Evolutionary conservation across 805 yeast species (phyloP).

Genomic region (Ogataea nonfermentans): DNA sequence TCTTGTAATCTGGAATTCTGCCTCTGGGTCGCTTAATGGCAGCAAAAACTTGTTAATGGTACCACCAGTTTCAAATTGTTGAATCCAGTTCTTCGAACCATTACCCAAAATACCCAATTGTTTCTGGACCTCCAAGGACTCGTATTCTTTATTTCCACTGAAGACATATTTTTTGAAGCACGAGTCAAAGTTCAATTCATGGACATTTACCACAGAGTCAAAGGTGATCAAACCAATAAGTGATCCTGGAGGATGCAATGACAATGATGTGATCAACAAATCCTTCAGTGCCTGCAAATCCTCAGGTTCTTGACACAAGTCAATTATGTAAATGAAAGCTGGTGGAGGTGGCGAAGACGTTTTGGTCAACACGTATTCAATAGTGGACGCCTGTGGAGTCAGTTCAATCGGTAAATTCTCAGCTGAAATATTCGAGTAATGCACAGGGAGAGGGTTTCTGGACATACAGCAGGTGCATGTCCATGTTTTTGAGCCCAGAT

Average conservation of each 20-base stretch:
- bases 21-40: conserved; percentile 38
- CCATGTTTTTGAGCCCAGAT: conserved; percentile 75
- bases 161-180: conserved; percentile 78
- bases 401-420: conserved; percentile 83
- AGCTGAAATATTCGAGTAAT: conserved; percentile 71
- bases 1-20: conserved; percentile 80
- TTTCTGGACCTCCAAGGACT: conserved; percentile 36
- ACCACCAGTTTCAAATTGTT: conserved; percentile 41
- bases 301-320: conserved; percentile 86
- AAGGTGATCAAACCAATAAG: conserved; percentile 83
- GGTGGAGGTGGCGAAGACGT: conserved; percentile 69
- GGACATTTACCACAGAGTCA: conserved; percentile 89
- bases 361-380: conserved; percentile 80
- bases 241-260: conserved; percentile 85
- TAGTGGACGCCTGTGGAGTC: conserved; percentile 63
- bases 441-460: conserved; percentile 79
- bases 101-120: conserved; percentile 37
- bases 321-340: conserved; percentile 80
- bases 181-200: conserved; percentile 64
- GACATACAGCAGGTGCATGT: conserved; percentile 78
- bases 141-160: conserved; percentile 85
- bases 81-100: conserved; percentile 37
- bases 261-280: conserved; percentile 68
- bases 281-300: conserved; percentile 82
- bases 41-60: conserved; percentile 40